A percentile compares a stretch with the other conserved stretches of the same genome.
These are phyloP conservation scores for Pythium grandisporangium DNA, from an alignment of 352 stramenopile genomes.

Conservation along the genomic window DNA sequence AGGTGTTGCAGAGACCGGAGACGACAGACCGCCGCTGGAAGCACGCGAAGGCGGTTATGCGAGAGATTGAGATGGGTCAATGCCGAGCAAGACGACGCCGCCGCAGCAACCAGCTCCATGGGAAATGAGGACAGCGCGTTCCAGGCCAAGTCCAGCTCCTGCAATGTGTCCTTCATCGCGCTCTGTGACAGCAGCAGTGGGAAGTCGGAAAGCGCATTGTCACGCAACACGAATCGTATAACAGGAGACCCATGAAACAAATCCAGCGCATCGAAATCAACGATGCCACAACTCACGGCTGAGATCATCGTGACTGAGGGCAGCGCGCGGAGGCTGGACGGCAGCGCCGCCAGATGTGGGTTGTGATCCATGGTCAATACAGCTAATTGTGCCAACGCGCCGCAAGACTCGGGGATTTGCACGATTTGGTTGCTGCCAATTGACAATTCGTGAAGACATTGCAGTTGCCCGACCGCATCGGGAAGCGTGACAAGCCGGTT, in stretches of 20 bases:
- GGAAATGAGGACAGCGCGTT: conserved; percentile 33
- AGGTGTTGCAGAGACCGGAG: conserved; percentile 25
- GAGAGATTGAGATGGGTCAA: conserved; percentile 36
- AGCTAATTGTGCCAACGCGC: conserved; percentile 5
- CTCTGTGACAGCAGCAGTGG: conserved; percentile 21
- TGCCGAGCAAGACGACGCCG: conserved; percentile 21
- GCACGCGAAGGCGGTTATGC: conserved; percentile 22
- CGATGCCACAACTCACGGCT: conserved; percentile 26
- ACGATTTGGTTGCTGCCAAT: conserved; percentile 33
- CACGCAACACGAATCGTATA: conserved; percentile 16
- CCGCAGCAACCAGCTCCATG: conserved; percentile 15
- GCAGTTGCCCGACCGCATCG: conserved; percentile 25
- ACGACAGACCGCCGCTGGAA: conserved; percentile 30
- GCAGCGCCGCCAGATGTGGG: conserved; percentile 19
- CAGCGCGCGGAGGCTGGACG: conserved; percentile 24
- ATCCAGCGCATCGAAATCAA: conserved; percentile 28
- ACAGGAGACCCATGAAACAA: conserved; percentile 38
- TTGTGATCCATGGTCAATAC: conserved; percentile 34
- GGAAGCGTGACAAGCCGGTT: conserved; percentile 36
- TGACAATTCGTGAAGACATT: conserved; percentile 24
- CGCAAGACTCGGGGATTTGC: conserved; percentile 28
- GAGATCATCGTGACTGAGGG: conserved; percentile 19
- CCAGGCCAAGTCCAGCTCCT: conserved; percentile 20
- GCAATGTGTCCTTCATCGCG: conserved; percentile 36
- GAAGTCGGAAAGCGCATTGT: conserved; percentile 40